Conservation (phyloP, 2,329 filamentous ascomycete genomes). For the Claviceps lovelessii region DNA sequence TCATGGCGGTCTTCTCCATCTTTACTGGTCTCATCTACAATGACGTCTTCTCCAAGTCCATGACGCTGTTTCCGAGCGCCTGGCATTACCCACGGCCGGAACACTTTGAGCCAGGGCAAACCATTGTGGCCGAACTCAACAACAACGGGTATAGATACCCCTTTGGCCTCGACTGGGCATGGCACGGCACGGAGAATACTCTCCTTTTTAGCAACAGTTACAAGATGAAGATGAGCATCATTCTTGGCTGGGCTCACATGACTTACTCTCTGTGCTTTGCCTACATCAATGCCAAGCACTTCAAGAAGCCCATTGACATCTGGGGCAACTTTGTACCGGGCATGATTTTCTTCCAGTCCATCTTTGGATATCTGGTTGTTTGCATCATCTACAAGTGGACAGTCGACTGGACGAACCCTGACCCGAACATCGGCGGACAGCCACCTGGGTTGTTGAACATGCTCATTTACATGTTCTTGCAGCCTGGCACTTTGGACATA, state of each 20-base stretch:
- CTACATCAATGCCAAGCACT: conserved; percentile 85
- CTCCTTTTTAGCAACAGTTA: conserved; percentile 94
- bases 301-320: conserved; percentile 88
- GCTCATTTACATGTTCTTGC: conserved; percentile 99
- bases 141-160: conserved; percentile 69
- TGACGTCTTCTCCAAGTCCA: conserved; percentile 86
- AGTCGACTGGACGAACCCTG: conserved; percentile 59
- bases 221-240: conserved; percentile 99
- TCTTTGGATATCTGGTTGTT: conserved; percentile 90
- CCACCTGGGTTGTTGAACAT: conserved; percentile 92
- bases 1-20: conserved; percentile 95
- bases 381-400: conserved; percentile 97
- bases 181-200: conserved; percentile 92
- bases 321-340: conserved; percentile 95
- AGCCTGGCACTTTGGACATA: conserved; percentile 60
- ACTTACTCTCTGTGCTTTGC: conserved; percentile 92
- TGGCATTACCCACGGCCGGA: conserved; percentile 67
- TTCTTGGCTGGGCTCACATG: conserved; percentile 97
- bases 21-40: conserved; percentile 98
- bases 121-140: conserved; percentile 53
- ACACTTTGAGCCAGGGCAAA: conserved; percentile 48
- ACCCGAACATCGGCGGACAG: conserved; percentile 26
- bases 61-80: conserved; percentile 77
- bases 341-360: conserved; percentile 99
- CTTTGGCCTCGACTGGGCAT: conserved; percentile 89